phyloP scores from a whole-genome alignment of 2,329 filamentous ascomycete genomes.

The Botryotinia convoluta region DNA sequence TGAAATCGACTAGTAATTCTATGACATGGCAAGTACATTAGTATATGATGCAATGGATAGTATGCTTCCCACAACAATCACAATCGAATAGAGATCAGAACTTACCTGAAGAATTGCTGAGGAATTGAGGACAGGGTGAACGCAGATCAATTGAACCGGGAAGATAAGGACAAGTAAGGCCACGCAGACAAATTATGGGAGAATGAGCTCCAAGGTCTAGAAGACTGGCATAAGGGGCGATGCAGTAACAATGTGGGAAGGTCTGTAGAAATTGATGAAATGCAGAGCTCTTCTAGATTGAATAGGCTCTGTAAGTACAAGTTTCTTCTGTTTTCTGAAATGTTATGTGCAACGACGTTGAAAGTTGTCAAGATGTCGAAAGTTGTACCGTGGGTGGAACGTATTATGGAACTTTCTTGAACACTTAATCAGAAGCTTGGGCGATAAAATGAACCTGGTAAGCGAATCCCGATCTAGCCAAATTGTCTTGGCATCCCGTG shows the following conservation, averaged over 20 bases:
- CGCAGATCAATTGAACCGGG: slow-evolving; percentile 25
- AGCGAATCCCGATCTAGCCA: background rate
- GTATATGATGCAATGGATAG: background rate
- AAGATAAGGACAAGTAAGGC: slow-evolving; percentile 29
- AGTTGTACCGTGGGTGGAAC: background rate
- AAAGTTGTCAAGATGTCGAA: slow-evolving; percentile 14
- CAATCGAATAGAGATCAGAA: background rate
- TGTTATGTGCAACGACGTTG: slow-evolving; percentile 9
- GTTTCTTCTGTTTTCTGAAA: background rate
- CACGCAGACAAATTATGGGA: slow-evolving; percentile 31
- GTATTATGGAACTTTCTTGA: slow-evolving; percentile 13
- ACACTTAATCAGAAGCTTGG: slow-evolving; percentile 12
- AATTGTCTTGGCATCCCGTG: background rate
- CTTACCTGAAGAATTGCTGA: slow-evolving; percentile 13
- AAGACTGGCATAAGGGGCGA: slow-evolving; percentile 34
- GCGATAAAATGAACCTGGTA: background rate
- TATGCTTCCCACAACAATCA: background rate
- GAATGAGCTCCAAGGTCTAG: slow-evolving; percentile 27
- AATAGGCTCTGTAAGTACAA: slow-evolving; percentile 8
- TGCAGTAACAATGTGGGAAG: slow-evolving; percentile 22
- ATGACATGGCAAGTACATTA: background rate
- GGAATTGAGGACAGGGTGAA: slow-evolving; percentile 11
- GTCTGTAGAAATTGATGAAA: slow-evolving; percentile 17
- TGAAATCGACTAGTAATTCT: slow-evolving; percentile 16
- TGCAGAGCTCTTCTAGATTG: slow-evolving; percentile 13